Evolutionary conservation across 2,329 filamentous ascomycete species (phyloP), one percentile per base, ranked within the genome.

Genomic region (Botryotinia narcissicola): DNA sequence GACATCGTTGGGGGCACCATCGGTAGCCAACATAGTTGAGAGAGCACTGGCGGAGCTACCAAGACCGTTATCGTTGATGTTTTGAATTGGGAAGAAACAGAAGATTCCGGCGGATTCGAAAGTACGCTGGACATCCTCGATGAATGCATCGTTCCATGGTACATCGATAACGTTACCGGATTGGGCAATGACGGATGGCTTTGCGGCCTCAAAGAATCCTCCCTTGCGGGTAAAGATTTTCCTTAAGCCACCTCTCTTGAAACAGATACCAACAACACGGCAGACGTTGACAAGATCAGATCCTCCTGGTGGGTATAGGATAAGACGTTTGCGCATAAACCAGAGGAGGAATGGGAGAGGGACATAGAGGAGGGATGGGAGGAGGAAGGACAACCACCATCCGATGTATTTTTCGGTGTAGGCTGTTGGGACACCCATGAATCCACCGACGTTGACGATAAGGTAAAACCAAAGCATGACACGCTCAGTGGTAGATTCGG

Each of bases 91-190:
- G 73, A 83, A 84, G 81, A 85, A 87, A 44, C 84, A 78, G 82
- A 92, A 95, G 66, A 93, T 91, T 76, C 88, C 86, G 83, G 90
- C 92, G 73, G 91, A 91, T 78, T 87, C 85, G 74, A 92, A 84
- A 74, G 91, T 92, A 81, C 92, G 91, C 71, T 87, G 86, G 70
- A 94, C 89, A 80, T 94, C 91, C 78, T 93, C 92, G 42, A 95
- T 92, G 90, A 92, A 95, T 66, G 88, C 88, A 76, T 95, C 93
- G 75, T 95, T 92, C 79, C 93, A 94, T 0, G 89, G 91, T 88
- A 95, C 94, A 88, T 91, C 93, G 0, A 74, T 69, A 0, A 91
- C 90, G 72, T 88, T 88, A 75, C 85, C 81, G 1, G 81, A 82
- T 40, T 86, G 83, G 7, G 87, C 84, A 14, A 93, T 84, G 61